Conservation (phyloP, 805 yeast species). For the Nakazawaea laoshanensis region DNA sequence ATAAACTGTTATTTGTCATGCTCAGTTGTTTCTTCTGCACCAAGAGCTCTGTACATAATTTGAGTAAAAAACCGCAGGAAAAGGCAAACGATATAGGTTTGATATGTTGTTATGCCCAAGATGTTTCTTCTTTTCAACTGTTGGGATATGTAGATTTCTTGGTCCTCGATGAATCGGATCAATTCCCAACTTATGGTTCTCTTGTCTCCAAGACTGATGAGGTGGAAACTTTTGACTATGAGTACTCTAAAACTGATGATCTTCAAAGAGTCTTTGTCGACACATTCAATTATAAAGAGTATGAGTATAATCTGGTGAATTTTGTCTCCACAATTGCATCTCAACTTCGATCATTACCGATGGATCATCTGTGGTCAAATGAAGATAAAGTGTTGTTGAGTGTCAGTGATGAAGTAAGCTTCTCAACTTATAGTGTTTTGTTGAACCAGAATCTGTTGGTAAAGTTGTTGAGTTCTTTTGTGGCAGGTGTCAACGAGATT, state of each 20-base stretch:
- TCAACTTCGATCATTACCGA: slow-evolving; percentile 23
- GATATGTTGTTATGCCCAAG: slow-evolving; percentile 14
- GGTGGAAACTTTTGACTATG: slow-evolving; percentile 11
- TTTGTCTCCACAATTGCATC: slow-evolving; percentile 27
- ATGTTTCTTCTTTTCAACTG: slow-evolving; percentile 8
- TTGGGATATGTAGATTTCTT: slow-evolving; percentile 19
- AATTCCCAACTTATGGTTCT: too few species aligned
- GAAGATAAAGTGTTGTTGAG: slow-evolving; percentile 18
- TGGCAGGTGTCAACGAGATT: slow-evolving; percentile 22
- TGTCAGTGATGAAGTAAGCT: background rate
- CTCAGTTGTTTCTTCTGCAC: slow-evolving; percentile 19
- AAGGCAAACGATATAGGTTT: slow-evolving; percentile 20
- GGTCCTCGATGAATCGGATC: slow-evolving; percentile 16
- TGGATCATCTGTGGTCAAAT: slow-evolving; percentile 17
- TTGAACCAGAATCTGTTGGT: slow-evolving; percentile 21
- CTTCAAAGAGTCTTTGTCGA: slow-evolving; percentile 18
- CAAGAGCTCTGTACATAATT: slow-evolving; percentile 4
- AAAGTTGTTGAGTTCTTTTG: slow-evolving; percentile 30
- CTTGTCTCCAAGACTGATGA: background rate
- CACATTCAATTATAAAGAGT: slow-evolving; percentile 15
- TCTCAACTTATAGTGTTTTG: background rate
- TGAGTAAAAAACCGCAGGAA: slow-evolving; percentile 8
- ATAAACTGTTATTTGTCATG: slow-evolving; percentile 16
- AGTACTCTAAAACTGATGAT: slow-evolving; percentile 16
- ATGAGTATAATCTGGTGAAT: slow-evolving; percentile 22